Evolutionary conservation across 2,329 filamentous ascomycete species (phyloP).

Genomic region (Thelonectria olida): DNA sequence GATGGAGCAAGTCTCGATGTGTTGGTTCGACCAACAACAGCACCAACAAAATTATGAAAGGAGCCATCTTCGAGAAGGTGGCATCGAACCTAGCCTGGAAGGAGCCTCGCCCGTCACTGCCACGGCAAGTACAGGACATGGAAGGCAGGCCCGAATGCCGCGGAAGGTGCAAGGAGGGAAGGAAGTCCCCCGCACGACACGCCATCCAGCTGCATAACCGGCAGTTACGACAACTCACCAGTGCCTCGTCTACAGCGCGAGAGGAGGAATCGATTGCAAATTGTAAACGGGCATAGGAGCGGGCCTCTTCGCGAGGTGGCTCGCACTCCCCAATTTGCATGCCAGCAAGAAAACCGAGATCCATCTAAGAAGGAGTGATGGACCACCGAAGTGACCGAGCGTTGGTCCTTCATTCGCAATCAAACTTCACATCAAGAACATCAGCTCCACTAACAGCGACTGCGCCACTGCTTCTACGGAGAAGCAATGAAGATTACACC

Average conservation of each 20-base stretch:
- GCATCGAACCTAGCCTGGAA: constrained; percentile 2
- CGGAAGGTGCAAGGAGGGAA: constrained; percentile 8
- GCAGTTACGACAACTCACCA: neutral
- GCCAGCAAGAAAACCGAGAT: neutral
- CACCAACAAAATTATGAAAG: neutral
- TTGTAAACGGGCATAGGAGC: neutral
- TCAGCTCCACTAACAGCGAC: constrained; percentile 14
- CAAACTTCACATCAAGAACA: constrained; percentile 13
- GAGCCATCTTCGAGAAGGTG: neutral
- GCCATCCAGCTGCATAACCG: constrained; percentile 6
- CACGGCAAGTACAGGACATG: neutral
- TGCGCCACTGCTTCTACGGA: constrained; percentile 14
- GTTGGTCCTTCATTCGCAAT: constrained; percentile 2
- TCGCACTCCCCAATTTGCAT: neutral
- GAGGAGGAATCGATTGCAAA: neutral
- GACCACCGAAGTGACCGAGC: neutral
- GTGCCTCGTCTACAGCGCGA: neutral
- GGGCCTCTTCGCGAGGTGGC: neutral
- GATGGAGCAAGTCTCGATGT: neutral
- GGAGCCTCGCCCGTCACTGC: neutral
- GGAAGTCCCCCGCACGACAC: neutral
- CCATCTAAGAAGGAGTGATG: constrained; percentile 6
- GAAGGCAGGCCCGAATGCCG: neutral
- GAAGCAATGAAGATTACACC: neutral
- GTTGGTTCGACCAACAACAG: constrained; percentile 5